Percentiles rank a stretch among this genome's conserved stretches.
These are phyloP conservation scores for Mytilinidion resinicola DNA, from an alignment of 495 filamentous ascomycete genomes.

Conservation along the genomic window DNA sequence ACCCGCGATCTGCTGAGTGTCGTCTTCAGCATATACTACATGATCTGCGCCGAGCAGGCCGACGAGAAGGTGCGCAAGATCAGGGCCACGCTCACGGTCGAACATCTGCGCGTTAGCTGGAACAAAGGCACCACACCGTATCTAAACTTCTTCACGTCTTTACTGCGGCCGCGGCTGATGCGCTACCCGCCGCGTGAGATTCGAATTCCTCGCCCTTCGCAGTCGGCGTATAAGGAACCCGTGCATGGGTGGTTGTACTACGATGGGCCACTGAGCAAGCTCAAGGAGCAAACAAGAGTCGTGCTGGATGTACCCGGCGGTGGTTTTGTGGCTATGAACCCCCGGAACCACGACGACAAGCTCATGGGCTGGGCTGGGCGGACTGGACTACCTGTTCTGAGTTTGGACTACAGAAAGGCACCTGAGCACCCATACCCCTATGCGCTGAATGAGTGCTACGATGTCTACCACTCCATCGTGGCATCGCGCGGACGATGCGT, in stretches of 20 bases:
- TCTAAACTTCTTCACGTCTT: constrained; percentile 57
- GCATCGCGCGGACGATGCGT: constrained; percentile 70
- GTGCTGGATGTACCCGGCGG: constrained; percentile 90
- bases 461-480: constrained; percentile 80
- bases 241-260: constrained; percentile 91
- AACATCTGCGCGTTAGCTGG: constrained; percentile 91
- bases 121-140: constrained; percentile 88
- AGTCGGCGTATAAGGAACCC: constrained; percentile 73
- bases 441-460: constrained; percentile 91
- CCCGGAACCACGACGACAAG: constrained; percentile 85
- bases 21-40: constrained; percentile 79
- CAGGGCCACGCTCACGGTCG: constrained; percentile 74
- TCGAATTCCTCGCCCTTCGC: constrained; percentile 70
- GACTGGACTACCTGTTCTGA: constrained; percentile 76
- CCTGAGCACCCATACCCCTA: constrained; percentile 94
- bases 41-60: constrained; percentile 86
- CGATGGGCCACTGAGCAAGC: constrained; percentile 71
- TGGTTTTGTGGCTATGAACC: constrained; percentile 93
- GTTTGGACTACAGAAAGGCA: constrained; percentile 89
- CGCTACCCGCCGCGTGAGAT: constrained; percentile 72
- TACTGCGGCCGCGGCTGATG: constrained; percentile 73
- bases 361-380: constrained; percentile 83
- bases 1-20: constrained; percentile 74
- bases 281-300: constrained; percentile 72
- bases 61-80: constrained; percentile 95